Evolutionary conservation across 345 rosid species (phyloP).

Genomic region (Trapa incisa): DNA sequence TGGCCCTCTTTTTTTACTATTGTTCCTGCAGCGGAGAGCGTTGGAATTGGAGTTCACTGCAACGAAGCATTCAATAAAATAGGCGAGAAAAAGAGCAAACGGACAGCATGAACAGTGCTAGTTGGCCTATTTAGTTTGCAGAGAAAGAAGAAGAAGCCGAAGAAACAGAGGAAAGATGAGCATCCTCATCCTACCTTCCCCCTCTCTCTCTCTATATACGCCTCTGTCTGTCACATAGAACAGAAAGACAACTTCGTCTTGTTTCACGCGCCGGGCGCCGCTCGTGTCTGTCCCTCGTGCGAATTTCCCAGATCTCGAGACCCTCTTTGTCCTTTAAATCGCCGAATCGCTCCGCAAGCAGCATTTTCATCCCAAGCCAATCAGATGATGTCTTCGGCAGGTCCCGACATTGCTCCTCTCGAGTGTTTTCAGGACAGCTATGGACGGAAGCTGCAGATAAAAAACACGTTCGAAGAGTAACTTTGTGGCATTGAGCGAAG

Average conservation of each 20-base stretch:
- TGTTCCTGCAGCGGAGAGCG: background rate
- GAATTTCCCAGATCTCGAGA: conserved; percentile 35
- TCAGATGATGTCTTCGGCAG: background rate
- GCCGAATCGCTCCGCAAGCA: background rate
- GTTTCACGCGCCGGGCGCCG: conserved; percentile 24
- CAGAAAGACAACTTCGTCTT: conserved; percentile 9
- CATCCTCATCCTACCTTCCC: background rate
- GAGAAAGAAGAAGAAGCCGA: background rate
- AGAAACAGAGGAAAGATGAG: background rate
- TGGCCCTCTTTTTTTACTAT: background rate
- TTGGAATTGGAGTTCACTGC: background rate
- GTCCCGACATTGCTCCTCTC: background rate
- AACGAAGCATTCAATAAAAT: background rate
- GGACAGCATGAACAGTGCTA: conserved; percentile 2
- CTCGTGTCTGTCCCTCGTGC: conserved; percentile 34
- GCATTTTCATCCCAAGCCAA: no score
- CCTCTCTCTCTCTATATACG: background rate
- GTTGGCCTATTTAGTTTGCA: conserved; percentile 9
- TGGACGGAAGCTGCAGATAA: background rate
- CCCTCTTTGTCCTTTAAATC: background rate
- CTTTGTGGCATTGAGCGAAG: no score
- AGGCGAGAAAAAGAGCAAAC: background rate
- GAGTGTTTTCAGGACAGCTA: background rate
- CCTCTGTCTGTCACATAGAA: background rate
- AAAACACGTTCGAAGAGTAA: background rate